A percentile compares a stretch with the other conserved stretches of the same genome.
Evolutionary conservation across 495 filamentous ascomycete genomes (phyloP).

Genomic region (Arthonia radiata): DNA sequence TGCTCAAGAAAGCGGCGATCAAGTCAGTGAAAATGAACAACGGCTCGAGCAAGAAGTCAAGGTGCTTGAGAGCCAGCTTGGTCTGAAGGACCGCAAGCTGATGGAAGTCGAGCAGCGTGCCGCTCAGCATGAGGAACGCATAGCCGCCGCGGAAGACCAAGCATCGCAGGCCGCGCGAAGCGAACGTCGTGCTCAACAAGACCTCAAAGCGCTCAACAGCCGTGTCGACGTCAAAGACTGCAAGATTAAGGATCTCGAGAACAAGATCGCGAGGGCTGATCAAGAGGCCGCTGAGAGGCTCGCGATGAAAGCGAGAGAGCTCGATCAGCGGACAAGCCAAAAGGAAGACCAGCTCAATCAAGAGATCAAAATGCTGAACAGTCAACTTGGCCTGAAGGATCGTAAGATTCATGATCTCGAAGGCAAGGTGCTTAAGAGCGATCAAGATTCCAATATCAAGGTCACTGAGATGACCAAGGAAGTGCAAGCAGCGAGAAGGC

Average conservation of each 20-base stretch:
- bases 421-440: slow-evolving; percentile 53
- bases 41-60: slow-evolving; percentile 57
- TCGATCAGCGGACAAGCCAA: slow-evolving; percentile 38
- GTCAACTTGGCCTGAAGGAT: slow-evolving; percentile 71
- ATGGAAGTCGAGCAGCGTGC: slow-evolving; percentile 84
- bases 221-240: no score
- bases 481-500: slow-evolving; percentile 39
- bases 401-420: slow-evolving; percentile 78
- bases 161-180: no score
- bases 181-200: no score
- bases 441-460: slow-evolving; percentile 80
- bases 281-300: no score
- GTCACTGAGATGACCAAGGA: slow-evolving; percentile 62
- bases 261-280: no score
- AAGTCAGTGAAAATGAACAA: slow-evolving; percentile 46
- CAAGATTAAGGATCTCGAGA: no score
- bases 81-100: slow-evolving; percentile 70
- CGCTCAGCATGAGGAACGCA: no score
- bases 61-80: slow-evolving; percentile 77
- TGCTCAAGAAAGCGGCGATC: slow-evolving; percentile 36
- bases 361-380: slow-evolving; percentile 78
- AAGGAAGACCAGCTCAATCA: slow-evolving; percentile 49
- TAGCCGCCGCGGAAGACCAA: no score
- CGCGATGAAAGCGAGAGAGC: no score
- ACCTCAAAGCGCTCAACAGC: no score